Evolutionary conservation across 805 yeast species (phyloP).

Genomic region (Lachancea cidri): DNA sequence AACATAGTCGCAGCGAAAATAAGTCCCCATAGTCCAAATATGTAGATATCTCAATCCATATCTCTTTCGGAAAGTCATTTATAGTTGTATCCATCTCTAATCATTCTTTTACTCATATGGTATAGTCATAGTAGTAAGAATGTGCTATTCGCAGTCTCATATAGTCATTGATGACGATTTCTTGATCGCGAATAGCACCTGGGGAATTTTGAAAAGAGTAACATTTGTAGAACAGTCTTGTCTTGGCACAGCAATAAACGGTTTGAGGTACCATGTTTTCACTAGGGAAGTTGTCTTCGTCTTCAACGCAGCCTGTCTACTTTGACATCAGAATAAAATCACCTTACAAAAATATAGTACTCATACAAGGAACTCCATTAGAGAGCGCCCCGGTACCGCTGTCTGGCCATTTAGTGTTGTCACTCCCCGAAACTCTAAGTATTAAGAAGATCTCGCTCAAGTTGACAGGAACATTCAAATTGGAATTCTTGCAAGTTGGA

Average conservation of each 20-base stretch:
- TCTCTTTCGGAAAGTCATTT: constrained; percentile 13
- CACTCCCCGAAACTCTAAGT: constrained; percentile 61
- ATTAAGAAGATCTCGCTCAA: constrained; percentile 57
- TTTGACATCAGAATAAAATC: constrained; percentile 34
- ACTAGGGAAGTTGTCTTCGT: constrained; percentile 7
- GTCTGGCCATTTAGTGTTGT: constrained; percentile 67
- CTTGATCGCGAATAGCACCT: too few species aligned
- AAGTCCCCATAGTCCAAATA: constrained; percentile 11
- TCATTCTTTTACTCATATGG: too few species aligned
- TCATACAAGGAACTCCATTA: constrained; percentile 68
- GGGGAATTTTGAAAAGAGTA: not conserved
- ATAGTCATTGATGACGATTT: too few species aligned
- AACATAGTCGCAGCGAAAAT: constrained; percentile 11
- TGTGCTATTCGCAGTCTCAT: too few species aligned
- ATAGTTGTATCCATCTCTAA: not conserved
- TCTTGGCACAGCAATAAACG: too few species aligned
- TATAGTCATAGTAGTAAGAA: too few species aligned
- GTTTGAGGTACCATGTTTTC: constrained; percentile 7
- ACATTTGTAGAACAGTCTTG: not conserved
- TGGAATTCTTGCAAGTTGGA: constrained; percentile 50
- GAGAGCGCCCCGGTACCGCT: constrained; percentile 75
- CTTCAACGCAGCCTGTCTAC: constrained; percentile 17
- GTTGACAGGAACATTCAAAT: constrained; percentile 55
- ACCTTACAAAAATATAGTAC: constrained; percentile 53
- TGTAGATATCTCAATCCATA: constrained; percentile 16